Evolutionary conservation across 345 rosid species (phyloP), one percentile per base, ranked within the genome.

Genomic region (Populus davidiana): DNA sequence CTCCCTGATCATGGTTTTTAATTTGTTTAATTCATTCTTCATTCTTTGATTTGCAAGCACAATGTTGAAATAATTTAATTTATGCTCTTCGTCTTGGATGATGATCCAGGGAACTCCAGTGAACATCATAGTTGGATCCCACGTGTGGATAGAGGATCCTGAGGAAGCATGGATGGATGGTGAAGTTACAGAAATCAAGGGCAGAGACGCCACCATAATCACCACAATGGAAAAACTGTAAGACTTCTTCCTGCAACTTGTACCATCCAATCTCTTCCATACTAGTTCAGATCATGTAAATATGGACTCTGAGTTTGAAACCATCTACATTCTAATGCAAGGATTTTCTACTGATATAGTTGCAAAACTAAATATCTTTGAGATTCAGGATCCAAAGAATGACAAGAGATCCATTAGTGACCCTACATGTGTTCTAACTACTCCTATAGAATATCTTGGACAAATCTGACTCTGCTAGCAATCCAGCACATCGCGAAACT

Each of bases 141-240:
- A 85, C 71, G 93, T 87, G 35, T 90, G 93, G 93, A 84, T 67
- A 21, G 89, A 88, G 84, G 88, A 90, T 84, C 87, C 85, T 79
- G 90, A 86, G 67, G 78, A 54, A 50, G 88, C 93, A 47, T 90
- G 93, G 91, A 80, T 87, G 56, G 89, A 82, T 71, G 91, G 91
- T 23, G 83, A 87, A 84, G 91, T 88, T 21, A 75, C n/a, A 75
- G 87, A 83, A 67, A 86, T 90, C 72, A 84, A 84, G 56, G 93
- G 89, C 69, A 83, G 69, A 70, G 74, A 84, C 25, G 87, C 85
- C 75, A 86, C 76, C 65, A 72, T 89, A 35, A 52, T 83, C 78
- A 44, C 84, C 62, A 38, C 88, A 61, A 62, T 72, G 88, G 75
- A 41, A 89, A 83, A 78, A 82, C 82, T 47, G 92, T 89, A 25